Evolutionary conservation across 768 basidiomycete species (phyloP), one percentile per base, ranked within the genome.

Genomic region (Clathrus columnatus): DNA sequence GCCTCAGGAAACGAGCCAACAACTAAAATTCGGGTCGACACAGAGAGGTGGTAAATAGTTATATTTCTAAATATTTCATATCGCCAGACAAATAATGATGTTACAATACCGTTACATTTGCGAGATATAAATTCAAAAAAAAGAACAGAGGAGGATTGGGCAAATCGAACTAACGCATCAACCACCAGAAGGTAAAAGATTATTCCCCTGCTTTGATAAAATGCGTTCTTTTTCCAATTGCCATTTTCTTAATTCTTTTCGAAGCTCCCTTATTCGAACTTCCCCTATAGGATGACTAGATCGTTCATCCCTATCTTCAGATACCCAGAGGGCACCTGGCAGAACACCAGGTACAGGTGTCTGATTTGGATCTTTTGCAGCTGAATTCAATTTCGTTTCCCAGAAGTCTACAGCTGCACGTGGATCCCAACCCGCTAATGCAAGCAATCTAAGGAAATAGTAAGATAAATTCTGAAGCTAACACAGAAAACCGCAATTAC

Each of bases 381-480:
- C 63, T 47, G 61, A 42, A 18, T 58, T 60, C 20, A 73, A 61
- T 0, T 71, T 64, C 17, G 64, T 57, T 50, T 91, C 83, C 90
- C 94, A 97, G 67, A 96, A 95, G 14, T 70, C 73, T 44, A 93
- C 76, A 6, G 95, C 89, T 46, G 75, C 73, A 30, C 85, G 80
- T 2, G 94, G 88, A 70, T 96, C 91, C 64, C 87, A 97, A 5
- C 92, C 91, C 0, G 94, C 87, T 65, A 91, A 80, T 0, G 94
- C 91, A 30, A 99, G 81, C n/a, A 99, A 73, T 58, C 93, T 93
- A 54, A 16, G n/a, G 42, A 32, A 42, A 58, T 51, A 49, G 63
- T 20, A 14, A 48, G 26, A 23, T 29, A 41, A 50, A 26, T 44
- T 32, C 30, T 57, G 20, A 53, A 45, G 44, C 4, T n/a, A 53